Evolutionary conservation across 192 early-diverging fungal species (phyloP).

Genomic region (Umbelopsis isabellina): DNA sequence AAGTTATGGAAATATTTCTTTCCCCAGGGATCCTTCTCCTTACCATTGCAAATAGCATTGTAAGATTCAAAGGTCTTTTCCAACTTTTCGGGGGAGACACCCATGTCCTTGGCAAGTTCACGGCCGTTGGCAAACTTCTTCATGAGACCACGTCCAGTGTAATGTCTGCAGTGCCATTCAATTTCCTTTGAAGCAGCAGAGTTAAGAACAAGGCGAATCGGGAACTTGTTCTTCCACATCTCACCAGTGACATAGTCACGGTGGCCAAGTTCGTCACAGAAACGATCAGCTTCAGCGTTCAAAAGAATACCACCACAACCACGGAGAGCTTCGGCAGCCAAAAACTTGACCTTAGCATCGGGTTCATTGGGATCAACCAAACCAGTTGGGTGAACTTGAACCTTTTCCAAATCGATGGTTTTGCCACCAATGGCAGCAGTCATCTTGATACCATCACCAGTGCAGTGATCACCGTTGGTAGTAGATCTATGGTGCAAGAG

Average conservation of each 20-base stretch:
- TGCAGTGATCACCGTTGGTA: slow-evolving; percentile 94
- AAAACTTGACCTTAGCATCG: slow-evolving; percentile 88
- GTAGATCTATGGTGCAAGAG: slow-evolving; percentile 56
- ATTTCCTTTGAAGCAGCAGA: slow-evolving; percentile 85
- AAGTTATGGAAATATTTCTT: slow-evolving; percentile 70
- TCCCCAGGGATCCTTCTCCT: slow-evolving; percentile 66
- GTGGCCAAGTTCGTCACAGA: slow-evolving; percentile 92
- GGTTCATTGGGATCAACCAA: slow-evolving; percentile 90
- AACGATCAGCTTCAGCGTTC: slow-evolving; percentile 80
- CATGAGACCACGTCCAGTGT: slow-evolving; percentile 88
- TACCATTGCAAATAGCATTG: slow-evolving; percentile 59
- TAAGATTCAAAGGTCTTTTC: slow-evolving; percentile 62
- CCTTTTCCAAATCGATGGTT: slow-evolving; percentile 93
- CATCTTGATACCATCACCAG: slow-evolving; percentile 95
- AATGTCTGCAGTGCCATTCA: slow-evolving; percentile 93
- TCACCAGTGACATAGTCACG: slow-evolving; percentile 91
- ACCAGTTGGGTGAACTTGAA: slow-evolving; percentile 98
- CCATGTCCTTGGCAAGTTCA: slow-evolving; percentile 81
- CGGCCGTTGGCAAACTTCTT: slow-evolving; percentile 76
- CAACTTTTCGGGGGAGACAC: slow-evolving; percentile 51
- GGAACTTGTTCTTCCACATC: slow-evolving; percentile 88
- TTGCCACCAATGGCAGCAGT: slow-evolving; percentile 76
- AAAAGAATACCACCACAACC: slow-evolving; percentile 90
- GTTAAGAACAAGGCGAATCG: slow-evolving; percentile 83
- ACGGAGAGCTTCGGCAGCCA: slow-evolving; percentile 95